Percentiles rank a stretch among this genome's conserved stretches.
Evolutionary conservation across 2,329 filamentous ascomycete species (phyloP).

Genomic region (Purpureocillium takamizusanense): DNA sequence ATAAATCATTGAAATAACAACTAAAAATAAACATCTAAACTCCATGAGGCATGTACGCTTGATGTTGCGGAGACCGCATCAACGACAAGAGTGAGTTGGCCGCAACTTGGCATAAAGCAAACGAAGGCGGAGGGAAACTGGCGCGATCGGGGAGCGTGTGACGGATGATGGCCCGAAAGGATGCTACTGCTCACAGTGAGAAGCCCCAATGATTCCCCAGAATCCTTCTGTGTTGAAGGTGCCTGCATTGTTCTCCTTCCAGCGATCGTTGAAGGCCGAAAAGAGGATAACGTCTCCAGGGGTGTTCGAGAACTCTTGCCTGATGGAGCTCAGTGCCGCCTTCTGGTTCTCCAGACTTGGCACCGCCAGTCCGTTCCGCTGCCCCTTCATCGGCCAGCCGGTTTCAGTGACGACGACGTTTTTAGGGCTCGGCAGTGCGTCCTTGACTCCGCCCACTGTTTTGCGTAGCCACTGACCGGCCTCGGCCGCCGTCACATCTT

Average conservation of each 20-base stretch:
- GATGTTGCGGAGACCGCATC: too few relatives aligned
- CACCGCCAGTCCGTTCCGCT: slow-evolving; percentile 57
- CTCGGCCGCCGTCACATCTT: slow-evolving; percentile 44
- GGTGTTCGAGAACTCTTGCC: slow-evolving; percentile 42
- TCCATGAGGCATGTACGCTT: too few relatives aligned
- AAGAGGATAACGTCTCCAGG: slow-evolving; percentile 57
- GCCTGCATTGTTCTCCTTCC: slow-evolving; percentile 57
- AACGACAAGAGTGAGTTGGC: too few relatives aligned
- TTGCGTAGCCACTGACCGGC: slow-evolving; percentile 60
- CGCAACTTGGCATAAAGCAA: too few relatives aligned
- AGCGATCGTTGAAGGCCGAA: slow-evolving; percentile 69
- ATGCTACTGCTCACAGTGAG: slow-evolving; percentile 10
- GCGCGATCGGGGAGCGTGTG: too few relatives aligned
- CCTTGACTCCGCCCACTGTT: slow-evolving; percentile 38
- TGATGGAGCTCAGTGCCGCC: slow-evolving; percentile 56
- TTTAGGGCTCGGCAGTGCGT: slow-evolving; percentile 38
- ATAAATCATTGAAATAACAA: too few relatives aligned
- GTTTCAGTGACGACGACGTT: slow-evolving; percentile 69
- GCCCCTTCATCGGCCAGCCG: slow-evolving; percentile 70
- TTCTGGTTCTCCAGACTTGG: slow-evolving; percentile 59
- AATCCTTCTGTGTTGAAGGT: slow-evolving; percentile 67
- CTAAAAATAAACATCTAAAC: too few relatives aligned
- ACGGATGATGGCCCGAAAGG: too few relatives aligned
- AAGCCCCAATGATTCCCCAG: slow-evolving; percentile 55
- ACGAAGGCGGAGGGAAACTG: too few relatives aligned